A percentile compares a stretch with the other conserved stretches of the same genome.
Evolutionary conservation across 1,284 basidiomycete species (phyloP).

Genomic region (Tranzscheliella williamsii): DNA sequence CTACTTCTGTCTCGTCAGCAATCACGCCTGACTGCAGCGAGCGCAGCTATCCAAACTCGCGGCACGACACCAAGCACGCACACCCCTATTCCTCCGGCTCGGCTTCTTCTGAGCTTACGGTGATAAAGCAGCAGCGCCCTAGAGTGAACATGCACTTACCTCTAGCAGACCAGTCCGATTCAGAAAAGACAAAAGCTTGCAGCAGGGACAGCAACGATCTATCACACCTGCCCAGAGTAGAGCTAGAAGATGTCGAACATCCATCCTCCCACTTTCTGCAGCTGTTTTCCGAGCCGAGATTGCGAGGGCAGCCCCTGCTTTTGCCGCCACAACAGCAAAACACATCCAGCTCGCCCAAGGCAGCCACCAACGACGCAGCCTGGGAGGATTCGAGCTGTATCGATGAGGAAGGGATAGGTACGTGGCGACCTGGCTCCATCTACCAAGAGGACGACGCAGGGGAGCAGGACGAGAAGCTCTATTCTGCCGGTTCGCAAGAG

Average conservation of each 20-base stretch:
- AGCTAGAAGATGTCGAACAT: background rate
- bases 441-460: background rate
- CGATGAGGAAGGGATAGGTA: background rate
- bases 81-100: background rate
- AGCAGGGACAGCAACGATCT: background rate
- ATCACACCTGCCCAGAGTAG: background rate
- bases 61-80: background rate
- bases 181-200: too few relatives aligned
- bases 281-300: background rate
- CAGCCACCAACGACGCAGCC: background rate
- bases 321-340: background rate
- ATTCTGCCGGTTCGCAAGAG: background rate
- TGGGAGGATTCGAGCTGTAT: conserved; percentile 2
- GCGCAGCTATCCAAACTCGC: background rate
- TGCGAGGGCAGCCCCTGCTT: too few relatives aligned
- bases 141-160: too few relatives aligned
- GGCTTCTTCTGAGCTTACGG: background rate
- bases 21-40: background rate
- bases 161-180: background rate
- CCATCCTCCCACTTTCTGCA: background rate
- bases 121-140: too few relatives aligned
- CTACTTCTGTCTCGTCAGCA: background rate
- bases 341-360: background rate
- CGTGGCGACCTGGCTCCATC: background rate
- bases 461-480: background rate